Conservation (phyloP, 169 alveolate genomes). For the Cytauxzoon felis region DNA sequence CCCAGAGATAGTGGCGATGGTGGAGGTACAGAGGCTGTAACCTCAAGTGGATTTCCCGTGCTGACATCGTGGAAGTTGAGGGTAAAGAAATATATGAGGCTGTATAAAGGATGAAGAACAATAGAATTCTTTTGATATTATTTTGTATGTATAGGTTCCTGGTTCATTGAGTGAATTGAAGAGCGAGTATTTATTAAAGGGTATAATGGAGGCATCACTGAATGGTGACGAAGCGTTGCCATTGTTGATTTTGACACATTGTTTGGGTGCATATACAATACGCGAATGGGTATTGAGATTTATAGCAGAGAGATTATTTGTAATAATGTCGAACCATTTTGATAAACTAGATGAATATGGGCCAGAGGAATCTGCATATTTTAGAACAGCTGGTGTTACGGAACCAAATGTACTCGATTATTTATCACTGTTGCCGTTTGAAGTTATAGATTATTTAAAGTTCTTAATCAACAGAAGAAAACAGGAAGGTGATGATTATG, state of each 20-base stretch:
- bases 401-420: constrained; percentile 29
- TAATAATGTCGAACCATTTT: not conserved
- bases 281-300: constrained; percentile 61
- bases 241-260: constrained; percentile 41
- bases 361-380: constrained; percentile 31
- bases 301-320: constrained; percentile 12
- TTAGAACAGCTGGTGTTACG: constrained; percentile 60
- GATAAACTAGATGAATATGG: not conserved
- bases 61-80: too few relatives aligned
- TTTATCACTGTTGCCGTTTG: constrained; percentile 34
- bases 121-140: too few relatives aligned
- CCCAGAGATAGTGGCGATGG: too few relatives aligned
- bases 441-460: constrained; percentile 15
- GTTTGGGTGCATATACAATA: constrained; percentile 52
- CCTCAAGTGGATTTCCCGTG: too few relatives aligned
- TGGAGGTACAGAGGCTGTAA: too few relatives aligned
- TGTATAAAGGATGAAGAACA: too few relatives aligned
- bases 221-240: constrained; percentile 40
- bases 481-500: too few relatives aligned
- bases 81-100: too few relatives aligned
- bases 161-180: constrained; percentile 17
- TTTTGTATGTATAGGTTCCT: constrained; percentile 7
- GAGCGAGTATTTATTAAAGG: constrained; percentile 33
- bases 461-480: too few relatives aligned
- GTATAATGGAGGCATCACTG: constrained; percentile 21